Conservation (phyloP, 805 yeast species). For the Schizosaccharomyces octosporus region DNA sequence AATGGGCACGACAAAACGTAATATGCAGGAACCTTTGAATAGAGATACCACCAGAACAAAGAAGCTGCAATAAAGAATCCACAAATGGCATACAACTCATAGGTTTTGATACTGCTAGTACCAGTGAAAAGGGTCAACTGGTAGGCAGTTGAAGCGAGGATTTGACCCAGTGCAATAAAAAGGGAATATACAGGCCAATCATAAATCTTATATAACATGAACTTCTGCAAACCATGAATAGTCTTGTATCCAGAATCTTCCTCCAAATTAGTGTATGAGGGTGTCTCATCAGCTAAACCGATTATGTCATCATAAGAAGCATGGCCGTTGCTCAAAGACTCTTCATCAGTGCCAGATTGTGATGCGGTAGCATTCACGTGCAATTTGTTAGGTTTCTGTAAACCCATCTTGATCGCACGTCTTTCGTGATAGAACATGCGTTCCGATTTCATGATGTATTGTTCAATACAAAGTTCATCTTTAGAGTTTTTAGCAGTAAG, state of each 20-base stretch:
- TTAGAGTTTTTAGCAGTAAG: conserved; percentile 1
- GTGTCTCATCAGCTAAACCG: neutral
- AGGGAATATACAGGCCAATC: conserved; percentile 3
- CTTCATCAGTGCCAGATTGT: neutral
- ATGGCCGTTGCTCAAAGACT: neutral
- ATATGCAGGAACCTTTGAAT: neutral
- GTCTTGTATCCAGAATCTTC: neutral
- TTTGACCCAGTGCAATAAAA: conserved; percentile 1
- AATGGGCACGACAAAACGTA: neutral
- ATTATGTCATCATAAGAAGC: neutral
- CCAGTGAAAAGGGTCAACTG: conserved; percentile 2
- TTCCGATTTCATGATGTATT: neutral
- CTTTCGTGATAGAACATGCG: neutral
- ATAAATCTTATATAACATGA: neutral
- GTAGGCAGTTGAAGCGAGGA: conserved; percentile 2
- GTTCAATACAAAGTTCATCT: conserved; percentile 3
- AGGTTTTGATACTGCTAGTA: neutral
- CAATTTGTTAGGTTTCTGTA: neutral
- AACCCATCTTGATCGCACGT: neutral
- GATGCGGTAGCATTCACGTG: neutral
- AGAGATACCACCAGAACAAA: neutral
- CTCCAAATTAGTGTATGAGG: neutral
- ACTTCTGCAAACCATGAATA: neutral
- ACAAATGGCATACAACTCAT: neutral
- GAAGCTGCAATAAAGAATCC: neutral